Evolutionary conservation across 805 yeast species (phyloP), one percentile per base, ranked within the genome.

Genomic region (Jamesozyma lodderae): DNA sequence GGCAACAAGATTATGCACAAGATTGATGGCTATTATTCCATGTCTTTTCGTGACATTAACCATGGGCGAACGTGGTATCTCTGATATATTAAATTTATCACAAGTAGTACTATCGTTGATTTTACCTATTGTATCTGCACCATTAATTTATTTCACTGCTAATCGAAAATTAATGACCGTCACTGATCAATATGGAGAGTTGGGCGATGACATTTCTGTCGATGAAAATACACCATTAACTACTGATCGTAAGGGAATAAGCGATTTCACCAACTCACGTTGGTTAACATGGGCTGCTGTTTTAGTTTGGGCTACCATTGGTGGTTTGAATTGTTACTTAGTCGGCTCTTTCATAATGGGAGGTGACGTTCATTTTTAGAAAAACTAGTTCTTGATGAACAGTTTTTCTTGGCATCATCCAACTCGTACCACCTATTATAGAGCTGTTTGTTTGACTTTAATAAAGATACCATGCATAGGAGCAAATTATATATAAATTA

Each of bases 81-180:
- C 84, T 14, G 72, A 70, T 38, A 79, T 82, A 19, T 66, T 87
- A 51, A 88, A 88, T 51, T 75, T 78, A 4, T 75, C 85, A 33
- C 96, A 87, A 60, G 96, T 87, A 19, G 80, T 83, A 14, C 67
- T 87, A 29, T 78, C 92, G 3, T 58, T 88, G 46, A 73, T 88
- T 37, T 67, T 87, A 41, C 96, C 96, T 1, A 74, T 85, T 43
- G 92, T 87, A 5, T 77, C 87, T 29, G 95, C 95, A 0, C 96
- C 96, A 17, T 67, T 87, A 52, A 79, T 86, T 41, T 80, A 76
- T 57, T 84, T 86, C 57, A 86, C 95, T 0, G 75, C 84, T 44
- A 73, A 73, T 36, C 77, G 75, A 50, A 60, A 68, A 36, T 74
- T 76, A 42, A 81, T 81, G 92, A 66, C 73, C 27, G 81, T 77